Percentiles rank a stretch among this genome's conserved stretches.
Conservation (phyloP, 805 yeast species). For the Dipodascus albidus region DNA sequence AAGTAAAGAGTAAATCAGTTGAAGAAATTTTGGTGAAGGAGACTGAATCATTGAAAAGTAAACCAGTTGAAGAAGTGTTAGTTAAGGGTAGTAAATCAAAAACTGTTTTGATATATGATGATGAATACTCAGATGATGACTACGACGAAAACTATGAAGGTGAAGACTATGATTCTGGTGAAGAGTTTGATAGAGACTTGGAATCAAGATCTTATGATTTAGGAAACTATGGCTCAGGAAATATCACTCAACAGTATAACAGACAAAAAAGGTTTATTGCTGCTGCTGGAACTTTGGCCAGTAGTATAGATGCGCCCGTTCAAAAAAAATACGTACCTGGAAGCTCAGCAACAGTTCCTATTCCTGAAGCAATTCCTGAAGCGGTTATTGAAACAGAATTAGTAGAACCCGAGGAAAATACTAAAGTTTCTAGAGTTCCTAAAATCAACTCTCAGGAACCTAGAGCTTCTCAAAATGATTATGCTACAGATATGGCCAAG, state of each 20-base stretch:
- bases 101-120: neutral
- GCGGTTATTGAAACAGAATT: neutral
- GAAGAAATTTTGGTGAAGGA: neutral
- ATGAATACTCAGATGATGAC: neutral
- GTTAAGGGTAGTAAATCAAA: neutral
- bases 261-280: constrained; percentile 6
- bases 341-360: neutral
- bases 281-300: neutral
- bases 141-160: neutral
- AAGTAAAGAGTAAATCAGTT: too few species aligned
- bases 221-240: constrained; percentile 1
- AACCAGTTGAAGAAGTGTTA: neutral
- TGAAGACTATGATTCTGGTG: neutral
- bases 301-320: neutral
- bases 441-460: neutral
- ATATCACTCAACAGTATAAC: constrained; percentile 13
- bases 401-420: neutral
- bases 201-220: constrained; percentile 1
- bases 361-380: too few species aligned
- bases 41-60: neutral
- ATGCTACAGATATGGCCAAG: constrained; percentile 1
- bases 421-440: neutral
- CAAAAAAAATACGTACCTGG: neutral
- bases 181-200: neutral
- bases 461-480: neutral